Evolutionary conservation across 2,329 filamentous ascomycete genomes (phyloP), one percentile per base, ranked within the genome.

Genomic region (Pseudocercospora fijiensis): DNA sequence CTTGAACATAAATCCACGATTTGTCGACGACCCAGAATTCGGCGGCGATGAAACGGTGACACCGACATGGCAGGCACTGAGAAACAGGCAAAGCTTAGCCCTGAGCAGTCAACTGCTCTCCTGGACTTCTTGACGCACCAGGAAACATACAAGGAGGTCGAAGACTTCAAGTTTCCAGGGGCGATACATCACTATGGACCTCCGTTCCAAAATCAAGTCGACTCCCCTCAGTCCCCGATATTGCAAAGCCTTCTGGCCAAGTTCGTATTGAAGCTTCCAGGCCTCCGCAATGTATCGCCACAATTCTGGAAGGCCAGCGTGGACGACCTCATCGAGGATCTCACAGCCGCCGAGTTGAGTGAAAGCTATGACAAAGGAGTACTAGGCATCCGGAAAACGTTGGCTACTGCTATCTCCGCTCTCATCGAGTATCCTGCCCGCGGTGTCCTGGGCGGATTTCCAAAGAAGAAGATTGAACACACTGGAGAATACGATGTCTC

Each of bases 291-390:
- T 64, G 79, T 94, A 2, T 82, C 85, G 0, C 73, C 79, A 1
- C 84, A 85, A 2, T 91, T 90, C 75, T 92, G 88, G 88, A 81
- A 81, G 33, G 79, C 82, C n/a, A 82, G 85, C 51, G 79, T 89
- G 24, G 83, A 86, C 68, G 82, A 82, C 1, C 75, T 91, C 16
- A 79, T 91, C 69, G 78, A 80, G 69, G 82, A 86, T 70, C 79
- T 94, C 60, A 87, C 83, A 8, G 83, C 87, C 30, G 89, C 86
- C 1, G 86, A 91, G 57, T 79, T 94, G 30, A 92, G 89, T 1
- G 90, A 94, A 75, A 92, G 89, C 74, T 94, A 92, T 72, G 90
- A 94, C 75, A 92, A 92, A 76, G 90, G 89, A 13, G 82, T 86
- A 0, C 78, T 94, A 68, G 90, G 90, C 0, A 87, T 88, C 64